Conservation (phyloP, 208 protist species). For the Acanthamoeba culbertsoni region DNA sequence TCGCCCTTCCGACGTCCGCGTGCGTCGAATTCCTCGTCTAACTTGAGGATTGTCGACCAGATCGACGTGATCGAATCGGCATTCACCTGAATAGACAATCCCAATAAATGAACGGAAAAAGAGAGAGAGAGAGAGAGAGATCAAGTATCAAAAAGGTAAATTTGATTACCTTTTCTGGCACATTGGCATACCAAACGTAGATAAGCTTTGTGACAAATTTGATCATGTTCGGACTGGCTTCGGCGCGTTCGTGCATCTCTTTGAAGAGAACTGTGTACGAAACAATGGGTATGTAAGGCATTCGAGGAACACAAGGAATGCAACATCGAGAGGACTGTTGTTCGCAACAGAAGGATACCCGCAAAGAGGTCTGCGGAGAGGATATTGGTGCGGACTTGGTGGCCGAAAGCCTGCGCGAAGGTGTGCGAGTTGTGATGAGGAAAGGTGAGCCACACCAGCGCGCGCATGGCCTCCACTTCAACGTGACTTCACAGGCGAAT, state of each 20-base stretch:
- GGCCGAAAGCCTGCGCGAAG: background rate
- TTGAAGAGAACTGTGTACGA: background rate
- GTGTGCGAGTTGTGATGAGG: background rate
- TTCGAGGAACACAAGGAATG: background rate
- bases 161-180: background rate
- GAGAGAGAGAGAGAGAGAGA: background rate
- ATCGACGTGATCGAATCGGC: background rate
- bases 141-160: background rate
- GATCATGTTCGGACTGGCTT: background rate
- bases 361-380: background rate
- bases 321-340: background rate
- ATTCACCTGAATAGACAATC: background rate
- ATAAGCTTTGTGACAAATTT: background rate
- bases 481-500: no score
- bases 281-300: background rate
- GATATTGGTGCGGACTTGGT: conserved; percentile 5
- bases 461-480: background rate
- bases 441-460: conserved; percentile 31
- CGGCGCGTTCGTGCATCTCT: background rate
- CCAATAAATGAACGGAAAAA: background rate
- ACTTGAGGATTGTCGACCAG: background rate
- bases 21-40: conserved; percentile 8
- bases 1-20: background rate
- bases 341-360: no score
- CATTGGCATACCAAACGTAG: conserved; percentile 13